These are phyloP conservation scores for Paramyrothecium roridum DNA, from an alignment of 2,329 filamentous ascomycete genomes.

Conservation along the genomic window DNA sequence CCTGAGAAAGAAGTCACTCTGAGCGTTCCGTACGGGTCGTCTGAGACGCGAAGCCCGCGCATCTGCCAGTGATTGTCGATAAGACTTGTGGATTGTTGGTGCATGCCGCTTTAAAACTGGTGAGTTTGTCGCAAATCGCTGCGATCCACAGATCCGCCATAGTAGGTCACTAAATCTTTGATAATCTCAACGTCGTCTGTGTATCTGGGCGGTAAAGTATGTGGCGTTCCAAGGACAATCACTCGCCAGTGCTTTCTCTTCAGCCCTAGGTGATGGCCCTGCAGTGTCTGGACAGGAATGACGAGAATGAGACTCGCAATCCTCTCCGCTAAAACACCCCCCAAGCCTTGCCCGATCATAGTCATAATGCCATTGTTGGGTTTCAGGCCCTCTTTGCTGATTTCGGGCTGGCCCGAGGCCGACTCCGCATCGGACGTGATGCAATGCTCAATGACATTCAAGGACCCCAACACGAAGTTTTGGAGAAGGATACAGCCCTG, in stretches of 20 bases:
- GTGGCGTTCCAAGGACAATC: not conserved
- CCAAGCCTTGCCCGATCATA: constrained; percentile 1
- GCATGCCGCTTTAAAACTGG: not conserved
- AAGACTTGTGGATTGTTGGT: not conserved
- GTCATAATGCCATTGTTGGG: not conserved
- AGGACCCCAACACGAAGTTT: not conserved
- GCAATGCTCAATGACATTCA: not conserved
- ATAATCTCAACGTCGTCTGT: not conserved
- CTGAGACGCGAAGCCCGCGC: too few relatives aligned
- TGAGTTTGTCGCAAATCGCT: not conserved
- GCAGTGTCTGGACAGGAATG: not conserved
- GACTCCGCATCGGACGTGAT: not conserved
- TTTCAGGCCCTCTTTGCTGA: not conserved
- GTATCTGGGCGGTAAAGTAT: not conserved
- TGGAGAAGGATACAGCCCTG: not conserved
- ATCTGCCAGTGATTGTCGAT: not conserved
- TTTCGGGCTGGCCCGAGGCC: not conserved
- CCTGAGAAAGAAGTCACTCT: too few relatives aligned
- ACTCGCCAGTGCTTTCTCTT: not conserved
- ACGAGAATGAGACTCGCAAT: not conserved
- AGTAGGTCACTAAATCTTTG: not conserved
- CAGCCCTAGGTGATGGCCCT: not conserved
- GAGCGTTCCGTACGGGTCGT: too few relatives aligned
- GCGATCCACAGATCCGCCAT: not conserved
- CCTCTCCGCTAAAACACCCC: not conserved